These are phyloP conservation scores for Telopea speciosissima DNA, from an alignment of 177 flowering plant genomes.

Conservation along the genomic window DNA sequence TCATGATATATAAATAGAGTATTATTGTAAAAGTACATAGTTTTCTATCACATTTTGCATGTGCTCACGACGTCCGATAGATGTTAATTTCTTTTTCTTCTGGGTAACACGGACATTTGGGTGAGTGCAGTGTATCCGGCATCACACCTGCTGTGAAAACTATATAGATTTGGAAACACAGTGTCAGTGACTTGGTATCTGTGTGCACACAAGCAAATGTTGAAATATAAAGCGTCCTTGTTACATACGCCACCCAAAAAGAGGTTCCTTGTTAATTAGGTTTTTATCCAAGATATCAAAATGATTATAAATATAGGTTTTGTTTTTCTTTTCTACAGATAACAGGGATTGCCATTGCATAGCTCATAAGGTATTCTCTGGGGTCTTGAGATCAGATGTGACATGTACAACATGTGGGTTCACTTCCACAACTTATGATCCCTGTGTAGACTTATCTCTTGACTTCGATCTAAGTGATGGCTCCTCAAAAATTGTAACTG, in stretches of 20 bases:
- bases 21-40: too few species aligned
- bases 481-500: constrained; percentile 11
- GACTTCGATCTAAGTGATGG: constrained; percentile 28
- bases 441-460: constrained; percentile 60
- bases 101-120: too few species aligned
- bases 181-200: too few species aligned
- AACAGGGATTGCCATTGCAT: constrained; percentile 54
- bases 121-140: too few species aligned
- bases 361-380: constrained; percentile 59
- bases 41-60: background rate
- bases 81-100: too few species aligned
- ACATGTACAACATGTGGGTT: constrained; percentile 61
- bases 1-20: background rate
- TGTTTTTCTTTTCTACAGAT: constrained; percentile 27
- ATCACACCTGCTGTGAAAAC: too few species aligned
- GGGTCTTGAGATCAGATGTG: constrained; percentile 61
- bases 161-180: too few species aligned
- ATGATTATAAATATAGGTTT: background rate
- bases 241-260: too few species aligned
- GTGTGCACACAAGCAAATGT: too few species aligned
- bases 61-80: background rate
- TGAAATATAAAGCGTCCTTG: too few species aligned
- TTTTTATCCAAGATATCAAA: too few species aligned
- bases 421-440: constrained; percentile 68
- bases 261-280: too few species aligned